Percentiles rank a stretch among this genome's conserved stretches.
Evolutionary conservation across 768 basidiomycete species (phyloP).

Genomic region (Mycena galericulata): DNA sequence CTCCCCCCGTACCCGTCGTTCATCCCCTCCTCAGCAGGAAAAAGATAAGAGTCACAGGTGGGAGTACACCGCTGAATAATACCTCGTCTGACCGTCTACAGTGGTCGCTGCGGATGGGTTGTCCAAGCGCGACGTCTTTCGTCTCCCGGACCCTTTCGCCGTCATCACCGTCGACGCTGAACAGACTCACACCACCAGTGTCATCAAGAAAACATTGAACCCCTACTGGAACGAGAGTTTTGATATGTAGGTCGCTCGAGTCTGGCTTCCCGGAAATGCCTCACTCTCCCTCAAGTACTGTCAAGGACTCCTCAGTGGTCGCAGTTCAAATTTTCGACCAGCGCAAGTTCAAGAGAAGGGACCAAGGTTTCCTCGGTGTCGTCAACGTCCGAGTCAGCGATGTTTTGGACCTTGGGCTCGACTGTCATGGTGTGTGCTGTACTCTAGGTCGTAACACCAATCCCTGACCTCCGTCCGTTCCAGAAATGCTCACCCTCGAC

Average conservation of each 20-base stretch:
- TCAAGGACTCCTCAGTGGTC: constrained; percentile 97
- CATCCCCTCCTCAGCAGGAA: constrained; percentile 58
- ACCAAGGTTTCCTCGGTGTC: constrained; percentile 98
- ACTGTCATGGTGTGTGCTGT: constrained; percentile 83
- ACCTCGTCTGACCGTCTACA: constrained; percentile 45
- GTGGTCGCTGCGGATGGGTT: constrained; percentile 96
- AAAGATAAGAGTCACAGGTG: constrained; percentile 86
- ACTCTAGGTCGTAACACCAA: not conserved
- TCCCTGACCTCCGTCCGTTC: constrained; percentile 23
- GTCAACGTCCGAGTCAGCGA: constrained; percentile 95
- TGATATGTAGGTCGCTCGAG: constrained; percentile 78
- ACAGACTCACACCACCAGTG: constrained; percentile 96
- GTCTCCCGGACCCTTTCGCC: constrained; percentile 97
- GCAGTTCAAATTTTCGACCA: constrained; percentile 99
- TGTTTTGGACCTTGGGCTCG: constrained; percentile 90
- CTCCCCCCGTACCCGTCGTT: constrained; percentile 20
- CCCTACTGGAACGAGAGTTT: constrained; percentile 99
- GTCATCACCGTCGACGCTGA: constrained; percentile 98
- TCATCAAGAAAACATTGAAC: constrained; percentile 95
- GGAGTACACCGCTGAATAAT: constrained; percentile 33
- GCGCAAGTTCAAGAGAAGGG: constrained; percentile 97
- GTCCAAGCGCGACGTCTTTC: constrained; percentile 94
- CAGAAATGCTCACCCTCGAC: constrained; percentile 97
- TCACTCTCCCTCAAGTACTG: constrained; percentile 66
- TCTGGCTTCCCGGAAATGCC: not conserved